Evolutionary conservation across 352 stramenopile species (phyloP).

Genomic region (Phytopythium boreale): DNA sequence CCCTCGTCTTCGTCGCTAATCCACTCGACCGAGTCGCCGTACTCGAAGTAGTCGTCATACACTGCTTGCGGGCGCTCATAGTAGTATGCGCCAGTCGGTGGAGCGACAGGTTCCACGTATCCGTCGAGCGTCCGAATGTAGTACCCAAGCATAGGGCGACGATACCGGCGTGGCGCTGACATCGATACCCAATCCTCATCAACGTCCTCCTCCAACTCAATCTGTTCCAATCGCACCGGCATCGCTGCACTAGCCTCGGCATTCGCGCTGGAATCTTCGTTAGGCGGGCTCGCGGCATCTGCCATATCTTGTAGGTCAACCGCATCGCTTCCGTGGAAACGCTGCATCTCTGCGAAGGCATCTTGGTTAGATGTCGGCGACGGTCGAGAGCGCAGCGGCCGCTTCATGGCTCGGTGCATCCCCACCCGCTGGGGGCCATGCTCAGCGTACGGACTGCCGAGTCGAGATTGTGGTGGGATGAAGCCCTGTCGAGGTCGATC

Average conservation of each 20-base stretch:
- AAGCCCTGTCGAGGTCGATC: not conserved
- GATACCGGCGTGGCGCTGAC: not conserved
- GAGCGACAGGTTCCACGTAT: slow-evolving; percentile 3
- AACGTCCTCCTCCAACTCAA: not conserved
- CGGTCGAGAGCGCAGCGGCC: not conserved
- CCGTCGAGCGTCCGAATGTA: not conserved
- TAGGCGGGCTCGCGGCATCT: not conserved
- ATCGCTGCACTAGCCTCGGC: not conserved
- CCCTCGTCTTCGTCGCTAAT: slow-evolving; percentile 31
- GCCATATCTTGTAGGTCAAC: not conserved
- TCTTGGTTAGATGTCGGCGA: not conserved
- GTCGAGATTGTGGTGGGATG: not conserved
- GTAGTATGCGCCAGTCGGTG: not conserved
- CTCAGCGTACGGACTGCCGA: not conserved
- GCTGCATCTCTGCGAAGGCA: not conserved
- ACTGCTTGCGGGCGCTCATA: not conserved
- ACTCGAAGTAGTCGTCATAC: slow-evolving; percentile 26
- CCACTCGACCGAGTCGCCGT: slow-evolving; percentile 28
- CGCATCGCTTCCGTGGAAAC: not conserved
- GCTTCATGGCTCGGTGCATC: not conserved
- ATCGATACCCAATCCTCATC: not conserved
- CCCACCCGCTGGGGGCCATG: not conserved
- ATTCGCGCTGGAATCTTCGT: not conserved
- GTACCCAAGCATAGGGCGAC: not conserved
- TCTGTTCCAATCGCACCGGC: not conserved